Evolutionary conservation across 805 yeast genomes (phyloP), one percentile per base, ranked within the genome.

Genomic region (Peterozyma xylosa): DNA sequence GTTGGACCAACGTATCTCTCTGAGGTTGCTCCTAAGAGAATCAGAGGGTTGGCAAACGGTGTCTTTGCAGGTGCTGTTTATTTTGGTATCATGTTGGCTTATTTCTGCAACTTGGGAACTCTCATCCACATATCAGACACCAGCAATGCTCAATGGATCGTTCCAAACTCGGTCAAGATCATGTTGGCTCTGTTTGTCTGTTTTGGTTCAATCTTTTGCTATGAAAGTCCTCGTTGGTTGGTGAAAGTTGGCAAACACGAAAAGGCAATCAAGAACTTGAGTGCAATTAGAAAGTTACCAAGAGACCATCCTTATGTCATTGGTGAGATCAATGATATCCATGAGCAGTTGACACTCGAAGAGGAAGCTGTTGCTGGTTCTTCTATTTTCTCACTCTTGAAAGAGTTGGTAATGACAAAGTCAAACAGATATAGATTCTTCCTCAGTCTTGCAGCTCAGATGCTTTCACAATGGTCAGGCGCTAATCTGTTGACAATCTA

Each of bases 171-270:
- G 13, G 41, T 75, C 15, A 75, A 76, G 53, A 57, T 75, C 21
- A 57, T 74, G 2, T 57, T 76, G 41, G 76, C 75, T 11, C 15
- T 70, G 17, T 78, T 73, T 52, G 16, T 64, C 9, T 77, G 76
- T 5, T 52, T 67, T 21, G 47, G 70, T 35, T 66, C 33, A 27
- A 55, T 46, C 43, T 49, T 63, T 55, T 50, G 71, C 52, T 86
- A 86, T 34, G 88, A 81, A 57, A 80, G 86, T 5, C 86, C 88
- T 53, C 76, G 87, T 73, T 81, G 84, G 83, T 68, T 81, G 55
- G 68, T 80, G 50, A 66, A 78, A 16, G 67, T 72, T 45, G 72
- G 71, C 45, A 64, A 76, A 54, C 63, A 67, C 49, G 71, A 66
- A 35, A 82, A 78, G 51, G 83, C 84, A 34, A n/a, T 63, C 27